These are phyloP conservation scores for Salix udensis DNA, from an alignment of 345 rosid genomes.

Conservation along the genomic window DNA sequence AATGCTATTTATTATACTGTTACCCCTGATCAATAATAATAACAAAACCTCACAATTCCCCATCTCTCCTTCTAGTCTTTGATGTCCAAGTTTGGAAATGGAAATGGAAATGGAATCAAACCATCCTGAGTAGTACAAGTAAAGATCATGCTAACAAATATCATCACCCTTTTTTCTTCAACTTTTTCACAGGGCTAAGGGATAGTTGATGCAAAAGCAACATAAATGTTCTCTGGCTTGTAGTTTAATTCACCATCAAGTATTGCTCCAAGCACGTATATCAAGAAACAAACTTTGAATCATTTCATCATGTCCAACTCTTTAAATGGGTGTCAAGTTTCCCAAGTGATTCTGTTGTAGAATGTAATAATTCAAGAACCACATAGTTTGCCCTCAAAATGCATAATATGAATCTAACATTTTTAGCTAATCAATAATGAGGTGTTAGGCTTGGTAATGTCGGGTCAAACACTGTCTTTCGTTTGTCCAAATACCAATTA, in stretches of 20 bases:
- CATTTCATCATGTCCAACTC: neutral
- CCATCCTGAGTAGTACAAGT: neutral
- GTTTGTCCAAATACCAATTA: neutral
- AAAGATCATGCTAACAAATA: neutral
- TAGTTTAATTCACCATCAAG: neutral
- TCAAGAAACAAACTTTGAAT: neutral
- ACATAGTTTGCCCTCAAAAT: neutral
- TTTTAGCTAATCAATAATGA: neutral
- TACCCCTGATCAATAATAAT: neutral
- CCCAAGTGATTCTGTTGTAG: neutral
- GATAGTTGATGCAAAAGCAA: neutral
- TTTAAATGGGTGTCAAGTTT: neutral
- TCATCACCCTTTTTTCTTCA: neutral
- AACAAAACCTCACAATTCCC: neutral
- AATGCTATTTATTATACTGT: neutral
- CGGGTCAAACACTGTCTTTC: neutral
- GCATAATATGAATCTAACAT: neutral
- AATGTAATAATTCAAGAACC: neutral
- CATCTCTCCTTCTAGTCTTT: neutral
- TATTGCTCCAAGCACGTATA: neutral
- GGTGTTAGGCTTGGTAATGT: neutral
- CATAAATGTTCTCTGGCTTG: neutral
- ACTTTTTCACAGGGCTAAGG: neutral
- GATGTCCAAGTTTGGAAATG: neutral
- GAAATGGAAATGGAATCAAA: neutral